phyloP scores from a whole-genome alignment of 371 early-diverging fungal genomes.

The Zychaea mexicana region DNA sequence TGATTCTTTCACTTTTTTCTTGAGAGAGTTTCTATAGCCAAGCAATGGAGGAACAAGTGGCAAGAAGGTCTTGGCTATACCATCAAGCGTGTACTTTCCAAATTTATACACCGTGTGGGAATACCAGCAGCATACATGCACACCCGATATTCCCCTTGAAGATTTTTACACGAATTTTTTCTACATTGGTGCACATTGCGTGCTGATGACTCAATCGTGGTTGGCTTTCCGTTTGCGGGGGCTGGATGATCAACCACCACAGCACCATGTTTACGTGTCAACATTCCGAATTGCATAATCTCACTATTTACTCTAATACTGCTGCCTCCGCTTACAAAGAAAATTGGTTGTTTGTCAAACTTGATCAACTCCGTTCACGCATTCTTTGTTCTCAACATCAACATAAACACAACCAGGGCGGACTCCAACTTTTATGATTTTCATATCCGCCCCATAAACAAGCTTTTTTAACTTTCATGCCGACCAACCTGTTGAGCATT shows the following conservation, averaged over 20 bases:
- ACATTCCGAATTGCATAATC: neutral
- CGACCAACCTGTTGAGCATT: neutral
- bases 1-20: too few relatives aligned
- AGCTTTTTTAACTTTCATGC: constrained; percentile 3
- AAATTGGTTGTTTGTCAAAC: neutral
- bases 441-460: constrained; percentile 3
- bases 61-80: neutral
- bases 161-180: neutral
- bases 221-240: neutral
- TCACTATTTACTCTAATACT: neutral
- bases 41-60: too few relatives aligned
- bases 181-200: neutral
- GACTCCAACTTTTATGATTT: neutral
- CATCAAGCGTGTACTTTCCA: neutral
- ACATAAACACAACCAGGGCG: neutral
- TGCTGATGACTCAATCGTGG: neutral
- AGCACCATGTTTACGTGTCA: too few relatives aligned
- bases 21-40: too few relatives aligned
- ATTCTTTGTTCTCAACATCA: neutral
- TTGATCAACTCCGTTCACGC: constrained; percentile 1
- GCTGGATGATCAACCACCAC: too few relatives aligned
- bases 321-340: too few relatives aligned
- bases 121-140: neutral
- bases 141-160: neutral
- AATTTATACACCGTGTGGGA: neutral